A percentile compares a stretch with the other conserved stretches of the same genome.
phyloP scores from a whole-genome alignment of 2,329 filamentous ascomycete genomes.

The Phaeosphaeria sp. region DNA sequence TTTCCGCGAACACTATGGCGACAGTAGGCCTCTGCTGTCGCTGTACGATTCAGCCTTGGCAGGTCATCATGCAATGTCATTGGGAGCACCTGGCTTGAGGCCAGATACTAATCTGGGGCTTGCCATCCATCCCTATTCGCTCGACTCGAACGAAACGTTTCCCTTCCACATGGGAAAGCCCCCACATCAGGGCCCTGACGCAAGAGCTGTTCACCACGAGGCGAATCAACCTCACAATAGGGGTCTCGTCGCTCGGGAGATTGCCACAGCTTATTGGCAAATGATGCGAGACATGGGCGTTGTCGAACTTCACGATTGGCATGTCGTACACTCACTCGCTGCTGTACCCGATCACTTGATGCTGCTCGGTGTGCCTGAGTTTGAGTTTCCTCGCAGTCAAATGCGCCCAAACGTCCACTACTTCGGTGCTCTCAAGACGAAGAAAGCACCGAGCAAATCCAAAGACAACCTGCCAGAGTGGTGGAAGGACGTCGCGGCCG shows the following conservation, averaged over 20 bases:
- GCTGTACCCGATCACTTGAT: conserved; percentile 31
- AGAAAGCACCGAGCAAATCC: conserved; percentile 1
- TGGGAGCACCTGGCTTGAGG: conserved; percentile 49
- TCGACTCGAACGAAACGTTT: conserved; percentile 25
- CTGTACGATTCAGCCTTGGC: conserved; percentile 52
- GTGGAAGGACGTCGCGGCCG: conserved; percentile 53
- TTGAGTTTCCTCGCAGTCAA: conserved; percentile 47
- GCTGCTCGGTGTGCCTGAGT: conserved; percentile 45
- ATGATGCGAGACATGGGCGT: conserved; percentile 14
- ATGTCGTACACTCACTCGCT: conserved; percentile 7
- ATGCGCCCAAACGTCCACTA: conserved; percentile 52
- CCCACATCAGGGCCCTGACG: conserved; percentile 17
- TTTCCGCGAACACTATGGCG: conserved; percentile 38
- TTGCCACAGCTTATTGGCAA: conserved; percentile 26
- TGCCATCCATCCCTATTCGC: conserved; percentile 31
- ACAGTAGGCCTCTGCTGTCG: conserved; percentile 50
- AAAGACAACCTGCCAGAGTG: conserved; percentile 47
- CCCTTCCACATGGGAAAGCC: conserved; percentile 19
- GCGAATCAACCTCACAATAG: conserved; percentile 11
- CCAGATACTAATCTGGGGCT: conserved; percentile 50
- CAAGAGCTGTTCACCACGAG: conserved; percentile 15
- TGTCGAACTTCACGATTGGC: conserved; percentile 27
- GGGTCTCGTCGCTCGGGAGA: neutral
- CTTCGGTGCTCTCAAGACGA: conserved; percentile 41
- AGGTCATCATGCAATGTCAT: conserved; percentile 35